Evolutionary conservation across 1,139 yeast genomes (phyloP).

Genomic region (Candida sp.): DNA sequence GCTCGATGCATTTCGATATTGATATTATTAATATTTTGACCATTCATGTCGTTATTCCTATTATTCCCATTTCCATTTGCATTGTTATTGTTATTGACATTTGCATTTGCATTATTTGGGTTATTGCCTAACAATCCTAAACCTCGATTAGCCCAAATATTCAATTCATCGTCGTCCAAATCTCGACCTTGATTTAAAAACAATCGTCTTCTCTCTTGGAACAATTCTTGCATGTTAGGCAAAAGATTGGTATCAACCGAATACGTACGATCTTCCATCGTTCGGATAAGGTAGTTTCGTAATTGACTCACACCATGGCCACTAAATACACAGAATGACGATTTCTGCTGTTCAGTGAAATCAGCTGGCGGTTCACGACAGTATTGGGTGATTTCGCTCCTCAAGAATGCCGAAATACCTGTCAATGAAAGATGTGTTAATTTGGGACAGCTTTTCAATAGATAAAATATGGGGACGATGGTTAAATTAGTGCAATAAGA

Average conservation of each 20-base stretch:
- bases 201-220: constrained; percentile 32
- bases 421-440: constrained; percentile 87
- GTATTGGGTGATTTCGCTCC: constrained; percentile 80
- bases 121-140: constrained; percentile 22
- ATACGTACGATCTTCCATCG: constrained; percentile 43
- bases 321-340: constrained; percentile 88
- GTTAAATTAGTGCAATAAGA: constrained; percentile 87
- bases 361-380: constrained; percentile 97
- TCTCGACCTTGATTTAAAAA: constrained; percentile 17
- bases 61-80: neutral
- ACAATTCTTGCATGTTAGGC: constrained; percentile 27
- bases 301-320: constrained; percentile 83
- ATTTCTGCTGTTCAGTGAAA: constrained; percentile 82
- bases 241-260: constrained; percentile 31
- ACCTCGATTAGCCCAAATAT: constrained; percentile 33
- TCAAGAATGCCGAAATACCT: constrained; percentile 84
- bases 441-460: constrained; percentile 79
- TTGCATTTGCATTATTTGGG: neutral
- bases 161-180: constrained; percentile 24
- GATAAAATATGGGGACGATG: constrained; percentile 63
- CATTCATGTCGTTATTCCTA: neutral
- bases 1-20: constrained; percentile 27
- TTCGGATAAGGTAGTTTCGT: constrained; percentile 54
- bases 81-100: constrained; percentile 20
- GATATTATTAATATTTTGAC: neutral